phyloP scores from a whole-genome alignment of 2,329 filamentous ascomycete species.

The Nigrograna mackinnonii region DNA sequence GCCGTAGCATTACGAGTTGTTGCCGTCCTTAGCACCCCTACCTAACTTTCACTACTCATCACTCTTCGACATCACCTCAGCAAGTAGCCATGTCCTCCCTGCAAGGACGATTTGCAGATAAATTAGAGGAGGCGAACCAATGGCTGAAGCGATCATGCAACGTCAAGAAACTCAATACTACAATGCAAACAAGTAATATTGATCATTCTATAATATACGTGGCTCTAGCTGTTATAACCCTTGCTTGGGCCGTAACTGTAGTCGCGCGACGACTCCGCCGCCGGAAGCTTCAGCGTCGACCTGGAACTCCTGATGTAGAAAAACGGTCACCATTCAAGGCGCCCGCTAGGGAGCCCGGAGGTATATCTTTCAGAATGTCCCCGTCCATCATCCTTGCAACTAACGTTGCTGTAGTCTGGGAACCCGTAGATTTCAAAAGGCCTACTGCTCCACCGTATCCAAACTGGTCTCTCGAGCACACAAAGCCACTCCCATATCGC shows the following conservation, averaged over 20 bases:
- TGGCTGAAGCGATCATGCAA: too few species aligned
- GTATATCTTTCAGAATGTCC: not conserved
- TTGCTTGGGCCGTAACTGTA: conserved; percentile 31
- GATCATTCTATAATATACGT: conserved; percentile 31
- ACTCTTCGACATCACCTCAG: too few species aligned
- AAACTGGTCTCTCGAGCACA: conserved; percentile 69
- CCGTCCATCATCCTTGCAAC: not conserved
- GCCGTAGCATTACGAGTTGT: too few species aligned
- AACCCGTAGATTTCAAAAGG: conserved; percentile 60
- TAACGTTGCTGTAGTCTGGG: conserved; percentile 54
- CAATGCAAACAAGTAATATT: conserved; percentile 8
- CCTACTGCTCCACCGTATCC: conserved; percentile 66
- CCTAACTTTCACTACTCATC: too few species aligned
- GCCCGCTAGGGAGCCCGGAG: conserved; percentile 46
- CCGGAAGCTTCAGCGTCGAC: conserved; percentile 11
- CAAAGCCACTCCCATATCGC: conserved; percentile 75
- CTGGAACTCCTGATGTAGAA: conserved; percentile 50
- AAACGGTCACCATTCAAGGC: conserved; percentile 44
- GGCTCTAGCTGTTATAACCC: conserved; percentile 30
- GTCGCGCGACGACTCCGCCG: conserved; percentile 30
- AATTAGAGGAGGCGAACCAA: conserved; percentile 19
- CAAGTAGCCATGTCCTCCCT: conserved; percentile 11
- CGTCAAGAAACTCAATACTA: conserved; percentile 8
- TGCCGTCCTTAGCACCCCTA: too few species aligned
- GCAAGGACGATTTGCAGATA: conserved; percentile 13